Conservation (phyloP, 257 asterid genomes). For the Phtheirospermum japonicum region DNA sequence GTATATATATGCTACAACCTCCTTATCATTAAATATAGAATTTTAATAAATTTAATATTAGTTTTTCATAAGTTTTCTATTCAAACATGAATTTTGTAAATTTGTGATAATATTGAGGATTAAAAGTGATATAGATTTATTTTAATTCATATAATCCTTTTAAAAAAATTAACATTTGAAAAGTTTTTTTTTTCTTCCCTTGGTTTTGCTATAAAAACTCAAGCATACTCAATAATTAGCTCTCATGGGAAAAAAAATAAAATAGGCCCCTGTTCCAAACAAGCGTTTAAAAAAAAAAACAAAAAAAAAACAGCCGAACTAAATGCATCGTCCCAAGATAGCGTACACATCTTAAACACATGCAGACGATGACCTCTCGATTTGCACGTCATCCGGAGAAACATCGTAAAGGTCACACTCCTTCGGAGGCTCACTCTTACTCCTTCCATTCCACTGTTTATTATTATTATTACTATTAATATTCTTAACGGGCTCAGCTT, state of each 20-base stretch:
- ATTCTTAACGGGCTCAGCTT: slow-evolving; percentile 26
- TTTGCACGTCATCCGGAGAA: slow-evolving; percentile 33
- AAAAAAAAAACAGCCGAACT: slow-evolving; percentile 18
- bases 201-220: too few relatives aligned
- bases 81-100: too few relatives aligned
- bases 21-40: too few relatives aligned
- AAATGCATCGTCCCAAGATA: slow-evolving; percentile 23
- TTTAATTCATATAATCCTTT: too few relatives aligned
- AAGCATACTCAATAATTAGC: too few relatives aligned
- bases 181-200: too few relatives aligned
- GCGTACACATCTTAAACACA: slow-evolving; percentile 2
- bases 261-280: slow-evolving; percentile 15
- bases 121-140: too few relatives aligned
- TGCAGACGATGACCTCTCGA: slow-evolving; percentile 29
- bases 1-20: too few relatives aligned
- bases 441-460: slow-evolving; percentile 41
- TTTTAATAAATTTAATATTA: too few relatives aligned
- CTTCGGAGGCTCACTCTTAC: slow-evolving; percentile 72
- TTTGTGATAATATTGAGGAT: too few relatives aligned
- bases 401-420: slow-evolving; percentile 46
- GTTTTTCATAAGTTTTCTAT: too few relatives aligned
- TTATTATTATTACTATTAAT: not conserved
- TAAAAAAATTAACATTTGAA: too few relatives aligned
- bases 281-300: not conserved
- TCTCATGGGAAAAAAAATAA: not conserved